Evolutionary conservation across 106 monocot species (phyloP), one percentile per base, ranked within the genome.

Genomic region (Amphibolis antarctica): DNA sequence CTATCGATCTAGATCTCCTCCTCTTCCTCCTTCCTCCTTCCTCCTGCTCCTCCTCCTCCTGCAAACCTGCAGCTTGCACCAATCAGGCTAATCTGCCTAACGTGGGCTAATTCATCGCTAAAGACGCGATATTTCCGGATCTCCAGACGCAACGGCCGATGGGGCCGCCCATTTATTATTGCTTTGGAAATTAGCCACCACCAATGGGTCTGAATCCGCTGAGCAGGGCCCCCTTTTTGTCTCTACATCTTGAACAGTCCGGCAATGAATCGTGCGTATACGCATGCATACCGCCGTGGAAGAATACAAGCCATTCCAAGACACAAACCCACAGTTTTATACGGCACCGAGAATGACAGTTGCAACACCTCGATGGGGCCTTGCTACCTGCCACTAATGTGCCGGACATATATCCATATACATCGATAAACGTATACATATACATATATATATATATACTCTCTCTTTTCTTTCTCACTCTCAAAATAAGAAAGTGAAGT

Each of bases 61-160:
- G 48, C n/a, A 4, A 55, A 5, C 25, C 5, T 24, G 21, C 42
- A 61, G 43, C 43, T 61, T 23, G 42, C 36, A 14, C 29, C 58
- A 27, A 15, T 29, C 2, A n/a, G 15, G 18, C 58, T 10, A 28
- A 58, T 10, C 27, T 29, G 18, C 17, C 28, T 30, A 30, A 28
- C 58, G n/a, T 58, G 49, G 58, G 28, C 58, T 15, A 31, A 27
- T 11, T 58, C 28, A 31, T 29, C 28, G n/a, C 58, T n/a, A 61
- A 61, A 44, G 60, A 61, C 60, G 29, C 60, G 60, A 20, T 20
- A 61, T 20, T 44, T 61, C 42, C 36, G 60, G 60, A 61, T 61
- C 60, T 61, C 9, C 0, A 10, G 21, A 1, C 42, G 29, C 20
- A 49, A 49, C 48, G 48, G 48, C 48, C 48, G 11, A 9, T 55